A percentile compares a stretch with the other conserved stretches of the same genome.
Conservation (phyloP, 2,329 filamentous ascomycete genomes). For the Sporothrix schenckii region DNA sequence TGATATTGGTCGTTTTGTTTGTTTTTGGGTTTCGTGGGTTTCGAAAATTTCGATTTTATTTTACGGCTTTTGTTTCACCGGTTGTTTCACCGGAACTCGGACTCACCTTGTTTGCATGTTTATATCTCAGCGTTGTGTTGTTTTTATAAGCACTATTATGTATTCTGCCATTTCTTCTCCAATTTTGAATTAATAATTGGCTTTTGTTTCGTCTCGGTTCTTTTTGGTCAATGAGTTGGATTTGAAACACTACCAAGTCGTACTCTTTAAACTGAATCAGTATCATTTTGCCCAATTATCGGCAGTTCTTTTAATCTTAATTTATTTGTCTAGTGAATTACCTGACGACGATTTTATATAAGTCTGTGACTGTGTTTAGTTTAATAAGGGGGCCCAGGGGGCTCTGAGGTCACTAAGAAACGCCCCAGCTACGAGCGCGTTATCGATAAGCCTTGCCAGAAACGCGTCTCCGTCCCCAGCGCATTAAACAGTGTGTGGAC, state of each 20-base stretch:
- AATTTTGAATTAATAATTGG: not conserved
- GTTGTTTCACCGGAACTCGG: not conserved
- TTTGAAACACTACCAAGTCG: no score
- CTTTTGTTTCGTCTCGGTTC: no score
- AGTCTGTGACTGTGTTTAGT: not conserved
- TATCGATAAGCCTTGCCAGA: slow-evolving; percentile 28
- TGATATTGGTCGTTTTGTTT: not conserved
- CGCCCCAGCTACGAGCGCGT: not conserved
- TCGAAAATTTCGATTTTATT: not conserved
- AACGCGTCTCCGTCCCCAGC: slow-evolving; percentile 26
- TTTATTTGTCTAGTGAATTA: no score
- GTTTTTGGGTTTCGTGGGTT: slow-evolving; percentile 2
- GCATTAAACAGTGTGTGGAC: slow-evolving; percentile 6
- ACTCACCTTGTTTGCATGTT: slow-evolving; percentile 1
- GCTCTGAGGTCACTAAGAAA: not conserved
- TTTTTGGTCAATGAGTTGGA: no score
- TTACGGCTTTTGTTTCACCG: not conserved
- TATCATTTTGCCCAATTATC: no score
- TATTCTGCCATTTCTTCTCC: not conserved
- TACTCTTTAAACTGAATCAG: no score
- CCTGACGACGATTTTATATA: not conserved
- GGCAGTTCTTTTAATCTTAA: no score
- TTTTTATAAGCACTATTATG: not conserved
- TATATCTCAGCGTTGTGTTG: slow-evolving; percentile 2
- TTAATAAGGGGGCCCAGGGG: not conserved